Percentiles rank a stretch among this genome's conserved stretches.
phyloP scores from a whole-genome alignment of 2,329 filamentous ascomycete genomes.

The Pseudomassariella vexata region DNA sequence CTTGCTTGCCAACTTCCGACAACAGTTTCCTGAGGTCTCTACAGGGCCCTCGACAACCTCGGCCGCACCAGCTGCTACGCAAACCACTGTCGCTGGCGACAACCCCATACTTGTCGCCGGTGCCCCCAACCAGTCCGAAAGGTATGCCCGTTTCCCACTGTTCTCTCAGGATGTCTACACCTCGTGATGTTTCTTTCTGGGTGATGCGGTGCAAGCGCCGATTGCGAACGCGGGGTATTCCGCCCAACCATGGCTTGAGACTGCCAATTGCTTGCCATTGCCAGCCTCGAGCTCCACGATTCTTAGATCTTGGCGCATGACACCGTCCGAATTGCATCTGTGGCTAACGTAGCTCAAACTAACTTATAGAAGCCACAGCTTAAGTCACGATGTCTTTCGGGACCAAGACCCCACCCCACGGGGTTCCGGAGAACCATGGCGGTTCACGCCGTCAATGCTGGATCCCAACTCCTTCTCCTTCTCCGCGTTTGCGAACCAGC shows the following conservation, averaged over 20 bases:
- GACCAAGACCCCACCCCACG: slow-evolving; percentile 81
- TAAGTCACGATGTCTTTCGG: slow-evolving; percentile 40
- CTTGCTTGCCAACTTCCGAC: slow-evolving; percentile 76
- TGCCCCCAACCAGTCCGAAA: slow-evolving; percentile 13
- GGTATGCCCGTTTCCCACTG: slow-evolving; percentile 17
- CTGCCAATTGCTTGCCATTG: no score
- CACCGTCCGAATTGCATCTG: no score
- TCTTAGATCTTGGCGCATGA: no score
- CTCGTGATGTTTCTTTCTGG: slow-evolving; percentile 7
- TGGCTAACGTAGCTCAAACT: slow-evolving; percentile 37
- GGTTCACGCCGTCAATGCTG: slow-evolving; percentile 82
- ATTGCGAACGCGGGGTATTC: slow-evolving; percentile 19
- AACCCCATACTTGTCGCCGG: slow-evolving; percentile 21
- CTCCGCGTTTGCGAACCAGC: slow-evolving; percentile 70
- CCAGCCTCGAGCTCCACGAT: no score
- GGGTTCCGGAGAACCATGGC: slow-evolving; percentile 74
- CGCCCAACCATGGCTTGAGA: no score
- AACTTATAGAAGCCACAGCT: slow-evolving; percentile 41
- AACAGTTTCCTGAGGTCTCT: slow-evolving; percentile 71
- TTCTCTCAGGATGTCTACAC: slow-evolving; percentile 2
- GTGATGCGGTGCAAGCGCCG: slow-evolving; percentile 19
- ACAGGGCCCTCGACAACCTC: slow-evolving; percentile 39
- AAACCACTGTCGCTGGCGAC: slow-evolving; percentile 25
- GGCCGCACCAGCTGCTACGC: slow-evolving; percentile 35
- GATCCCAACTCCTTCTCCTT: slow-evolving; percentile 83